These are phyloP conservation scores for Umbelopsis vinacea DNA, from an alignment of 192 early-diverging fungal genomes.

Conservation along the genomic window DNA sequence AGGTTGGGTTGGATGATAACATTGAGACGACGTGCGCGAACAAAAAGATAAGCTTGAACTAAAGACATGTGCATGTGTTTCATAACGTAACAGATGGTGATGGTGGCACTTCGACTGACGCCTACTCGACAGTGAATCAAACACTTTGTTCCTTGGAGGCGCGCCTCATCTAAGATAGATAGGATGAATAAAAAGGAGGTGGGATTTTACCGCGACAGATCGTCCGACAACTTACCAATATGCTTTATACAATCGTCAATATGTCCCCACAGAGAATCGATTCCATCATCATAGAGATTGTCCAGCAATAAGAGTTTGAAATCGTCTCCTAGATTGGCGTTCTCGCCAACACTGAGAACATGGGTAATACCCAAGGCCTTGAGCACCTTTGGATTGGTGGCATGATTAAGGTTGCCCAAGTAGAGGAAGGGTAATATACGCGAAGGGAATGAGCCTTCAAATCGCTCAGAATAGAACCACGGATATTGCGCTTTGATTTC, in stretches of 20 bases:
- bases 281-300: constrained; percentile 65
- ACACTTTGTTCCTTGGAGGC: constrained; percentile 36
- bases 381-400: constrained; percentile 60
- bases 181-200: too few species aligned
- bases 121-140: constrained; percentile 66
- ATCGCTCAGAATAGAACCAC: constrained; percentile 59
- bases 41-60: constrained; percentile 58
- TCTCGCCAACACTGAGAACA: constrained; percentile 61
- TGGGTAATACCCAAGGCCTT: constrained; percentile 57
- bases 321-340: constrained; percentile 48
- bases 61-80: constrained; percentile 50
- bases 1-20: constrained; percentile 70
- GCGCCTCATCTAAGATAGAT: constrained; percentile 59
- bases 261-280: constrained; percentile 56
- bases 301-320: constrained; percentile 56
- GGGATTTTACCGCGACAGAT: too few species aligned
- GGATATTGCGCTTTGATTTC: constrained; percentile 29
- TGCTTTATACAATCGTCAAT: constrained; percentile 53
- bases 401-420: constrained; percentile 65
- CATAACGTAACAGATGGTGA: constrained; percentile 65
- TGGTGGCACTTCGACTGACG: constrained; percentile 60
- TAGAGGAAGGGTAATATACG: constrained; percentile 62
- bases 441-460: constrained; percentile 67
- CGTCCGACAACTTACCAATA: constrained; percentile 61
- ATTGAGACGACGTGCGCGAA: constrained; percentile 61